A percentile compares a stretch with the other conserved stretches of the same genome.
phyloP scores from a whole-genome alignment of 306 rosid genomes.

The Psophocarpus tetragonolobus region DNA sequence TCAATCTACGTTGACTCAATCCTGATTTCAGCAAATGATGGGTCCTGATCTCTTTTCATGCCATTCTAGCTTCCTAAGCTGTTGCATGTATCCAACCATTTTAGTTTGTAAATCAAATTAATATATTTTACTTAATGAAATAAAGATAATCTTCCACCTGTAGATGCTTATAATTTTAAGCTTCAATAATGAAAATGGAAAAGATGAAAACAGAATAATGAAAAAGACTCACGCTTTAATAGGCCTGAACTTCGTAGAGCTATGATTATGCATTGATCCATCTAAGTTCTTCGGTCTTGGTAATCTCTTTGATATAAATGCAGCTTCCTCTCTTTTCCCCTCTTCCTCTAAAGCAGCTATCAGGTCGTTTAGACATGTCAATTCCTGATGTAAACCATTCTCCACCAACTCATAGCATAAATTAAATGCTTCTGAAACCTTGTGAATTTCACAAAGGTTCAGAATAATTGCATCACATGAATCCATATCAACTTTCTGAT shows the following conservation, averaged over 20 bases:
- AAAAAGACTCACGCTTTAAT: constrained; percentile 33
- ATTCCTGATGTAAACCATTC: constrained; percentile 53
- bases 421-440: constrained; percentile 70
- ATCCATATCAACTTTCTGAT: constrained; percentile 42
- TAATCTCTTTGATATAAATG: constrained; percentile 65
- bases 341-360: constrained; percentile 53
- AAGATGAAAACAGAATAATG: neutral
- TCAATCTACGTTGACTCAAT: neutral
- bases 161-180: neutral
- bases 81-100: neutral
- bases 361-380: constrained; percentile 57
- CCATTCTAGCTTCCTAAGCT: constrained; percentile 10
- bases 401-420: constrained; percentile 68
- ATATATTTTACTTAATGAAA: neutral
- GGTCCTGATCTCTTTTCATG: neutral
- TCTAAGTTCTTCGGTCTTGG: constrained; percentile 18
- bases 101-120: neutral
- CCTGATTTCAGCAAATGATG: constrained; percentile 3
- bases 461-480: constrained; percentile 49
- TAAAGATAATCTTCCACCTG: neutral
- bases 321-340: constrained; percentile 64
- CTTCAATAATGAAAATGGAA: neutral
- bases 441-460: constrained; percentile 61
- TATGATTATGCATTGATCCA: constrained; percentile 28
- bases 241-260: constrained; percentile 32